These are phyloP conservation scores for Apodospora peruviana DNA, from an alignment of 495 filamentous ascomycete species.

Conservation along the genomic window DNA sequence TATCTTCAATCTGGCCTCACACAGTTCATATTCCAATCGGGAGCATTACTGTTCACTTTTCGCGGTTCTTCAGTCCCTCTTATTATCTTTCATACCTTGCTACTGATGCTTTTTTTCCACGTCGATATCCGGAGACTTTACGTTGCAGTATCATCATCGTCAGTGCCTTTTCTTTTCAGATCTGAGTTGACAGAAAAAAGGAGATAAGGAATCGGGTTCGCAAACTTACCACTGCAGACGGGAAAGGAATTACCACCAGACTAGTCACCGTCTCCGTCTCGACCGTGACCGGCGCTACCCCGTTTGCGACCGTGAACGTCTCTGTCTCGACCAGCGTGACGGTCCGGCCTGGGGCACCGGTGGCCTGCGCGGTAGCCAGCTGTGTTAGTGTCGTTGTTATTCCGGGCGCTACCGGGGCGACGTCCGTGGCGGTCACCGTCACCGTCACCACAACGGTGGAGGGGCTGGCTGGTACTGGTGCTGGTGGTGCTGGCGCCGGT, in stretches of 20 bases:
- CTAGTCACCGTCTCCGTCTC: background rate
- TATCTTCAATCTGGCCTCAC: too few relatives aligned
- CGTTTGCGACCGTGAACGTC: background rate
- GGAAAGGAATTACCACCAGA: background rate
- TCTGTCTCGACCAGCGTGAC: background rate
- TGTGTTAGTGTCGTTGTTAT: background rate
- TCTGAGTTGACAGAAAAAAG: background rate
- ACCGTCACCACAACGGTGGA: background rate
- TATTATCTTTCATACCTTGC: too few relatives aligned
- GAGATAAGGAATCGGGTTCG: background rate
- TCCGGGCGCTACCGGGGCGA: background rate
- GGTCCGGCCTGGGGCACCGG: background rate
- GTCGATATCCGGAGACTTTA: too few relatives aligned
- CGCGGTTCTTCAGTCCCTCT: too few relatives aligned
- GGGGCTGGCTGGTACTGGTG: background rate
- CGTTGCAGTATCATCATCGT: too few relatives aligned
- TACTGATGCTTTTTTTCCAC: too few relatives aligned
- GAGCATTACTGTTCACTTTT: too few relatives aligned
- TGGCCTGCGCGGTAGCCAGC: background rate
- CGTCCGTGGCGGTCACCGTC: background rate
- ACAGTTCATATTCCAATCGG: too few relatives aligned
- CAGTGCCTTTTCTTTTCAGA: too few relatives aligned
- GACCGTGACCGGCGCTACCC: background rate
- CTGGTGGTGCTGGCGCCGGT: background rate
- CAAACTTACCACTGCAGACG: background rate